Conservation (phyloP, 805 yeast species). For the Metschnikowia picachoensis region DNA sequence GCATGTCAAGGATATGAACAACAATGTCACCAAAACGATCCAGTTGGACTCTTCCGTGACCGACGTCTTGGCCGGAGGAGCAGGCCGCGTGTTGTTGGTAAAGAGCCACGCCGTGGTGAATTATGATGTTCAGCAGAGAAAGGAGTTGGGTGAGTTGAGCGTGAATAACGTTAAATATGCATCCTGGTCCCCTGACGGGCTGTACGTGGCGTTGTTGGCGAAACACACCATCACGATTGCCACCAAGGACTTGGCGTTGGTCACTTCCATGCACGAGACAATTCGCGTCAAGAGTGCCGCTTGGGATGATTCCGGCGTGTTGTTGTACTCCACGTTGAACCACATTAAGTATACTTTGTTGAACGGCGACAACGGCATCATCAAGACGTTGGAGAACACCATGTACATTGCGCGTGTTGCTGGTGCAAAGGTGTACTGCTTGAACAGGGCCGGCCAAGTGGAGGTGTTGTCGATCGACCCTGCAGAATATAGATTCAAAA, state of each 20-base stretch:
- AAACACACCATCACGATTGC: conserved; percentile 93
- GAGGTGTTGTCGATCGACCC: conserved; percentile 83
- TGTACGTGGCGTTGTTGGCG: conserved; percentile 79
- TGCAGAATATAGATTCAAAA: conserved; percentile 94
- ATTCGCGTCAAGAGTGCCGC: conserved; percentile 95
- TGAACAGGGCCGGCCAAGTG: conserved; percentile 82
- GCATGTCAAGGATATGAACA: conserved; percentile 78
- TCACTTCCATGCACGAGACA: conserved; percentile 90
- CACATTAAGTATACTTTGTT: conserved; percentile 91
- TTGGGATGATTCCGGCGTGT: conserved; percentile 93
- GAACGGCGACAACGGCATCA: conserved; percentile 94
- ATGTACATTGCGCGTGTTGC: conserved; percentile 72
- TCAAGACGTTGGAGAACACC: conserved; percentile 87
- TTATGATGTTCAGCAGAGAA: conserved; percentile 91
- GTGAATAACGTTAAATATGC: conserved; percentile 83
- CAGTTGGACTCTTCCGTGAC: conserved; percentile 62
- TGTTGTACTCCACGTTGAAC: conserved; percentile 89
- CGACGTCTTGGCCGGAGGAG: conserved; percentile 74
- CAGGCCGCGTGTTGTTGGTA: conserved; percentile 77
- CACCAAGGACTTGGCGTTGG: conserved; percentile 66
- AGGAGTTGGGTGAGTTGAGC: conserved; percentile 62
- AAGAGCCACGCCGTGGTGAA: conserved; percentile 70
- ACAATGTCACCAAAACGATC: conserved; percentile 77
- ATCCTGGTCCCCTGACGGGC: conserved; percentile 84
- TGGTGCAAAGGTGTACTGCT: conserved; percentile 70